phyloP scores from a whole-genome alignment of 2,329 filamentous ascomycete genomes.

The Fusarium sp. region DNA sequence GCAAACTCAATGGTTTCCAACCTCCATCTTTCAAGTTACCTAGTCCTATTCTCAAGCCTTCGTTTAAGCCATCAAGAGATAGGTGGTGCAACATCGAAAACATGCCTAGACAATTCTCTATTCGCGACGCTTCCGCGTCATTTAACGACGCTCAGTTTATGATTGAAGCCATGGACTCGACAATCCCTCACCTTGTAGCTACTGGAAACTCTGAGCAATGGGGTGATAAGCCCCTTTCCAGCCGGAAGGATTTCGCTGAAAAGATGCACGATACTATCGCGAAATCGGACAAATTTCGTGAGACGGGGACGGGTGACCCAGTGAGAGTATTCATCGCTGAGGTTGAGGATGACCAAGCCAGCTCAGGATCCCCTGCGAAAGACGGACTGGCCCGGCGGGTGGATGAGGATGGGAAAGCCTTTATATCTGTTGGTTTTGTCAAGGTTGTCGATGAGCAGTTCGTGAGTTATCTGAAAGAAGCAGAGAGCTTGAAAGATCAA shows the following conservation, averaged over 20 bases:
- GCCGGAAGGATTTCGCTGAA: constrained; percentile 36
- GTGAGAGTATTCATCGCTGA: constrained; percentile 47
- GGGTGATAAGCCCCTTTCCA: constrained; percentile 42
- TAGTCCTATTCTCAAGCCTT: background rate
- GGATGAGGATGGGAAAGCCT: constrained; percentile 18
- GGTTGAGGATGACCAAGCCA: constrained; percentile 22
- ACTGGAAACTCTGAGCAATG: constrained; percentile 46
- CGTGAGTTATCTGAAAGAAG: constrained; percentile 15
- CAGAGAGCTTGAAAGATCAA: constrained; percentile 21
- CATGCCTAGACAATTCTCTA: constrained; percentile 37
- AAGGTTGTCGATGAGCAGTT: constrained; percentile 12
- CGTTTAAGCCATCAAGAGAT: background rate
- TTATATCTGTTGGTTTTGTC: constrained; percentile 30
- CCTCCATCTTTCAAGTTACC: background rate
- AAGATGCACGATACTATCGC: constrained; percentile 33
- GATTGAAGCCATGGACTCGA: constrained; percentile 46
- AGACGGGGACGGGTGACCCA: constrained; percentile 37
- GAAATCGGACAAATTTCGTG: constrained; percentile 41
- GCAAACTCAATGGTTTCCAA: constrained; percentile 1
- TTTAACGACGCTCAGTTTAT: constrained; percentile 47
- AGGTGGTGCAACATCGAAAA: background rate
- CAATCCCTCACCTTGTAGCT: constrained; percentile 43
- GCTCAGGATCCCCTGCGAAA: background rate
- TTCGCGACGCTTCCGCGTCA: constrained; percentile 38
- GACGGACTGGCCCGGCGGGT: constrained; percentile 29